Evolutionary conservation across 306 rosid genomes (phyloP).

Genomic region (Cucurbita moschata): DNA sequence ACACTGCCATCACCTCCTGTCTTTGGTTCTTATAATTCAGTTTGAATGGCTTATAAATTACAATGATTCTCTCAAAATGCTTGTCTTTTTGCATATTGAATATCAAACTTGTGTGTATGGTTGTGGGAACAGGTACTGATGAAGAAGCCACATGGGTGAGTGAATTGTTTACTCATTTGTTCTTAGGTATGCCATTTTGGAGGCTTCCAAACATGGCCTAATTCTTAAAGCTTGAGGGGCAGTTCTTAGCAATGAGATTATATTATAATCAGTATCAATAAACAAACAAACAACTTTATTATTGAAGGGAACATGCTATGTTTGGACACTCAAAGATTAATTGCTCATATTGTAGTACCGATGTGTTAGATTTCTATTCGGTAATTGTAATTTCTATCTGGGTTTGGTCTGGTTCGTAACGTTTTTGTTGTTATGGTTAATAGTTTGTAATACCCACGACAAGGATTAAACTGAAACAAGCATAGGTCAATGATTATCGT

Average conservation of each 20-base stretch:
- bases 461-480: too few relatives aligned
- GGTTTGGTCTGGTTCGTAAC: background rate
- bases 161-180: constrained; percentile 10
- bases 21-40: background rate
- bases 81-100: constrained; percentile 17
- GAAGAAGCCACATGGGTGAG: constrained; percentile 36
- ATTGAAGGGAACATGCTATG: constrained; percentile 21
- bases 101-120: background rate
- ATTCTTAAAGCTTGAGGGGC: constrained; percentile 4
- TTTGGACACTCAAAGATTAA: constrained; percentile 21
- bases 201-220: constrained; percentile 8
- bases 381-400: background rate
- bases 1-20: background rate
- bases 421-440: background rate
- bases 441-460: too few relatives aligned
- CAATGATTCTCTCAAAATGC: background rate
- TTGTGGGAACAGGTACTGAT: constrained; percentile 22
- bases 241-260: background rate
- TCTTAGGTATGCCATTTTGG: constrained; percentile 2
- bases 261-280: background rate
- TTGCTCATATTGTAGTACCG: background rate
- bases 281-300: background rate
- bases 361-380: background rate
- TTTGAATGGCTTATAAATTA: background rate
- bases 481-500: too few relatives aligned